Percentiles rank a stretch among this genome's conserved stretches.
Evolutionary conservation across 257 asterid genomes (phyloP).

Genomic region (Nicotiana noctiflora): DNA sequence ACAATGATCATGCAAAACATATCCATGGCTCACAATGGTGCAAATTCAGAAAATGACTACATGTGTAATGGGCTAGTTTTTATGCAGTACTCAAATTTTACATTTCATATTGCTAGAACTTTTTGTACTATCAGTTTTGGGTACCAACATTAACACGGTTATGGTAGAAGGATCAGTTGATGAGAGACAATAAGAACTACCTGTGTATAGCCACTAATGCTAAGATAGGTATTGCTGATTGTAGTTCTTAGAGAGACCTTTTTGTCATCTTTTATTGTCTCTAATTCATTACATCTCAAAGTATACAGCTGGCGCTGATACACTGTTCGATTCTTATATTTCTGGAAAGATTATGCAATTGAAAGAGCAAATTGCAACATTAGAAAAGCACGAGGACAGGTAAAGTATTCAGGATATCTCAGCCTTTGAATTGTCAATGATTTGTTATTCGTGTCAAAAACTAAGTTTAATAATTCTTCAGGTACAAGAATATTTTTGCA

Average conservation of each 20-base stretch:
- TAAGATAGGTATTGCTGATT: neutral
- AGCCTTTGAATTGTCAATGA: constrained; percentile 10
- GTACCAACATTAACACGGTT: no score
- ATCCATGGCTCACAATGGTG: no score
- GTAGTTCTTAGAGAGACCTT: neutral
- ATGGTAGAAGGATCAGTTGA: neutral
- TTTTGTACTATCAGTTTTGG: no score
- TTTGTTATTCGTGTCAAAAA: constrained; percentile 27
- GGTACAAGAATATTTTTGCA: constrained; percentile 92
- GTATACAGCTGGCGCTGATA: constrained; percentile 72
- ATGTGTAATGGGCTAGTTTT: no score
- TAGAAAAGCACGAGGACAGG: constrained; percentile 97
- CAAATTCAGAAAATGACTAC: no score
- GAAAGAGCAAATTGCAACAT: constrained; percentile 96
- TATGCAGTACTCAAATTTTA: no score
- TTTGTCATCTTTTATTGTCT: neutral
- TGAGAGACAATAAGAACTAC: neutral
- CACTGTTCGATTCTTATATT: constrained; percentile 78
- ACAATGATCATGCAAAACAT: no score
- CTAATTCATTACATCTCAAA: constrained; percentile 12
- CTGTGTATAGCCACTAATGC: neutral
- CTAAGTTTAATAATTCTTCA: constrained; percentile 19
- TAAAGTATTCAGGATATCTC: constrained; percentile 25
- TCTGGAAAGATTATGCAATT: constrained; percentile 84
- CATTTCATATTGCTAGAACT: no score